Evolutionary conservation across 2,329 filamentous ascomycete species (phyloP).

Genomic region (Diplodia mutila): DNA sequence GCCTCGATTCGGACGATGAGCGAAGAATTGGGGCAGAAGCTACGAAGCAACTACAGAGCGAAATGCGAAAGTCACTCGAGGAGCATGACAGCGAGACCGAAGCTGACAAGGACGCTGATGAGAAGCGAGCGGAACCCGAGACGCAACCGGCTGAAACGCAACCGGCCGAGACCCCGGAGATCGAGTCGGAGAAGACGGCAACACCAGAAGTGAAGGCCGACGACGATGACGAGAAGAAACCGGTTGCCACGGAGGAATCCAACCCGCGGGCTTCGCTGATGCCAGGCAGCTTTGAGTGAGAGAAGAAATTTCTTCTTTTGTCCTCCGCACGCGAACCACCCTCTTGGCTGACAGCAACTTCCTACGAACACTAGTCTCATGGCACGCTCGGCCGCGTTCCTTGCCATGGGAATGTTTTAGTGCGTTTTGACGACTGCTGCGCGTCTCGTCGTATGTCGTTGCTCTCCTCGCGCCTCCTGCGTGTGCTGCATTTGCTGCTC

Average conservation of each 20-base stretch:
- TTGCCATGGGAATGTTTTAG: slow-evolving; percentile 23
- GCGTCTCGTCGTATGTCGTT: slow-evolving; percentile 3
- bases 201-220: slow-evolving; percentile 3
- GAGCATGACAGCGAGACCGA: background rate
- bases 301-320: slow-evolving; percentile 23
- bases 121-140: slow-evolving; percentile 15
- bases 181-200: slow-evolving; percentile 16
- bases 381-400: slow-evolving; percentile 20
- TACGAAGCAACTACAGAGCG: slow-evolving; percentile 39
- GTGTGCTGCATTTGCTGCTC: background rate
- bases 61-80: slow-evolving; percentile 17
- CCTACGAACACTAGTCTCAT: slow-evolving; percentile 14
- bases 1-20: slow-evolving; percentile 37
- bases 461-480: background rate
- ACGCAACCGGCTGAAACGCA: slow-evolving; percentile 3
- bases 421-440: slow-evolving; percentile 10
- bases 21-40: slow-evolving; percentile 41
- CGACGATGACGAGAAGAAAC: slow-evolving; percentile 16
- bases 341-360: slow-evolving; percentile 17
- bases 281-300: slow-evolving; percentile 27
- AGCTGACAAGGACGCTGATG: slow-evolving; percentile 17
- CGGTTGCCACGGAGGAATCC: background rate
- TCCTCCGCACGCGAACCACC: slow-evolving; percentile 10
- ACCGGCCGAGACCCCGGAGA: slow-evolving; percentile 9
- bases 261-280: slow-evolving; percentile 10